Conservation (phyloP, 2,329 filamentous ascomycete species). For the Neofusicoccum umdonicola region DNA sequence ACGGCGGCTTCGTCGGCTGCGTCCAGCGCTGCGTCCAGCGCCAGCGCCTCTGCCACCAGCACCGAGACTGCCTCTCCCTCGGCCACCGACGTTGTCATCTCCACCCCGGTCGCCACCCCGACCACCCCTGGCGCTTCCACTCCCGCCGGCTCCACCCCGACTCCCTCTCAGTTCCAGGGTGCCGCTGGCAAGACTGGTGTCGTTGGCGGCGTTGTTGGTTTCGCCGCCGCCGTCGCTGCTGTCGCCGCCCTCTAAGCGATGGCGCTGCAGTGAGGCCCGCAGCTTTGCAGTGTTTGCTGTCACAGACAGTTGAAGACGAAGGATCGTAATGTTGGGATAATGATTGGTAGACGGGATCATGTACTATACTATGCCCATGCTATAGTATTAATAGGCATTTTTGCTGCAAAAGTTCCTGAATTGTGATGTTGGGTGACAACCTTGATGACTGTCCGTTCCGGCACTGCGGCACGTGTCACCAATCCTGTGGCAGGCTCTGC, state of each 20-base stretch:
- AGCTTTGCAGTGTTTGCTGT: no score
- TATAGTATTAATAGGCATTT: constrained; percentile 5
- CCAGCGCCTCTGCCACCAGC: background rate
- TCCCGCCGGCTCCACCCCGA: constrained; percentile 18
- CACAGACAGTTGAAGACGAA: background rate
- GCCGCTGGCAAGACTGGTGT: constrained; percentile 25
- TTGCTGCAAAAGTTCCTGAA: background rate
- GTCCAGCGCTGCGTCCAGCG: background rate
- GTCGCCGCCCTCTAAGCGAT: background rate
- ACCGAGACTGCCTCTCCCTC: background rate
- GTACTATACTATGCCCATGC: background rate
- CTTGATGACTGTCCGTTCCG: no score
- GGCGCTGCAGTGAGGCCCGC: background rate
- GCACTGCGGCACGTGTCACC: no score
- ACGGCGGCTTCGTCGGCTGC: constrained; percentile 18
- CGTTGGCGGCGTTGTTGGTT: background rate
- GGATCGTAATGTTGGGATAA: background rate
- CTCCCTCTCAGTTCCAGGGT: constrained; percentile 32
- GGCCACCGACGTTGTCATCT: constrained; percentile 10
- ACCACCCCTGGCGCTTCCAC: constrained; percentile 10
- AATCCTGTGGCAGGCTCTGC: no score
- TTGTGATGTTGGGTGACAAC: background rate
- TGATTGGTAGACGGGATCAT: background rate
- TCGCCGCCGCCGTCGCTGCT: constrained; percentile 7
- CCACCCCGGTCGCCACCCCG: constrained; percentile 19